These are phyloP conservation scores for Kwoniella botswanensis DNA, from an alignment of 768 basidiomycete species.

Conservation along the genomic window DNA sequence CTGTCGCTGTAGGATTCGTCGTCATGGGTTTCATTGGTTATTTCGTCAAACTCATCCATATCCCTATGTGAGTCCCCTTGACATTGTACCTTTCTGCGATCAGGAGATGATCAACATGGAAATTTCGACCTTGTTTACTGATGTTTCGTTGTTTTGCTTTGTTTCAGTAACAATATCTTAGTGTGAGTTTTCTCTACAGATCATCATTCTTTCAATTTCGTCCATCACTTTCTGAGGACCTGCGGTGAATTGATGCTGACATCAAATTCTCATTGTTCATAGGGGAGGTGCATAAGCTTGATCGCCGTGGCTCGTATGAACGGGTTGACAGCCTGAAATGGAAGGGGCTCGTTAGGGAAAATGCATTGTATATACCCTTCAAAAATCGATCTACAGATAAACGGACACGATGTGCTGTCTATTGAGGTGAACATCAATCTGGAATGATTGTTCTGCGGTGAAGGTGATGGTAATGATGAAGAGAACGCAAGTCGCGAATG, in stretches of 20 bases:
- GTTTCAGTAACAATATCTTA: slow-evolving; percentile 86
- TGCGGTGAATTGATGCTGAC: neutral
- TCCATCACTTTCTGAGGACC: no score
- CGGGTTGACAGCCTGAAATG: neutral
- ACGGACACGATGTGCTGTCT: neutral
- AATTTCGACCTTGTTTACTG: neutral
- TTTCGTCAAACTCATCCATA: slow-evolving; percentile 97
- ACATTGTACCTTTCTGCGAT: neutral
- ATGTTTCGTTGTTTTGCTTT: neutral
- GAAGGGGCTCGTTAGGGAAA: neutral
- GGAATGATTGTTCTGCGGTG: no score
- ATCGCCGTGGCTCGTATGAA: neutral
- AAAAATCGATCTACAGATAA: neutral
- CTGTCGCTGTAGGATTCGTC: slow-evolving; percentile 94
- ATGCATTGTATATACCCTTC: slow-evolving; percentile 11
- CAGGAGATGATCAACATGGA: no score
- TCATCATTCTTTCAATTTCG: no score
- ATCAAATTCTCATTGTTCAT: neutral
- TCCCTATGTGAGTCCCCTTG: slow-evolving; percentile 79
- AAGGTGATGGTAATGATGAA: no score
- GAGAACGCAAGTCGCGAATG: no score
- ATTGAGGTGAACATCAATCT: no score
- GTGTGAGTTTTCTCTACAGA: slow-evolving; percentile 71
- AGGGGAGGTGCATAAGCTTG: slow-evolving; percentile 8
- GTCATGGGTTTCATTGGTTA: slow-evolving; percentile 99